Evolutionary conservation across 2,329 filamentous ascomycete species (phyloP).

Genomic region (Fusarium foetens): DNA sequence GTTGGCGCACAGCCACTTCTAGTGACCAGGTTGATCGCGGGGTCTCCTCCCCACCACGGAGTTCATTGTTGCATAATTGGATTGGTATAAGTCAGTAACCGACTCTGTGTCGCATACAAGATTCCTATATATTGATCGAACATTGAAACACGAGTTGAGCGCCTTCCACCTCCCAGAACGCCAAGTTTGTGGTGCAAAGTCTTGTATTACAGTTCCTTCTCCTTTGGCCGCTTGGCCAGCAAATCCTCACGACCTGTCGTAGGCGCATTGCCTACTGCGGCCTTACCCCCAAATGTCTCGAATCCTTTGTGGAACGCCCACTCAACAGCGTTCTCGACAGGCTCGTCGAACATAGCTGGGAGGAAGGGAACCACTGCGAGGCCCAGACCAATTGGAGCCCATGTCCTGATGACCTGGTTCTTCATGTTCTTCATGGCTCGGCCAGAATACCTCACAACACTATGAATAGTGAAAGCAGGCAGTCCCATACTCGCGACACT

Average conservation of each 20-base stretch:
- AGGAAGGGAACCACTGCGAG: conserved; percentile 82
- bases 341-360: conserved; percentile 87
- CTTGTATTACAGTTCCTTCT: conserved; percentile 55
- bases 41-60: conserved; percentile 22
- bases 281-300: conserved; percentile 72
- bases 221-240: conserved; percentile 55
- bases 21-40: conserved; percentile 26
- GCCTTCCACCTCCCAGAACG: conserved; percentile 30
- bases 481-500: conserved; percentile 91
- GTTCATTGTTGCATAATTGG: conserved; percentile 1
- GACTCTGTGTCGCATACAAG: background rate
- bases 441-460: conserved; percentile 89
- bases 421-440: conserved; percentile 84
- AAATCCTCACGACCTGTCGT: conserved; percentile 61
- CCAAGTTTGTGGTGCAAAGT: conserved; percentile 16
- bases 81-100: background rate
- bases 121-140: background rate
- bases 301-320: conserved; percentile 90
- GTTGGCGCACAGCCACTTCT: conserved; percentile 29
- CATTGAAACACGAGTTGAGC: conserved; percentile 38
- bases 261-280: conserved; percentile 65
- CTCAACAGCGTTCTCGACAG: conserved; percentile 91
- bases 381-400: conserved; percentile 89
- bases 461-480: conserved; percentile 93
- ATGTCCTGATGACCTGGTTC: conserved; percentile 80